Conservation (phyloP, 257 asterid genomes). For the Coffea canephora region DNA sequence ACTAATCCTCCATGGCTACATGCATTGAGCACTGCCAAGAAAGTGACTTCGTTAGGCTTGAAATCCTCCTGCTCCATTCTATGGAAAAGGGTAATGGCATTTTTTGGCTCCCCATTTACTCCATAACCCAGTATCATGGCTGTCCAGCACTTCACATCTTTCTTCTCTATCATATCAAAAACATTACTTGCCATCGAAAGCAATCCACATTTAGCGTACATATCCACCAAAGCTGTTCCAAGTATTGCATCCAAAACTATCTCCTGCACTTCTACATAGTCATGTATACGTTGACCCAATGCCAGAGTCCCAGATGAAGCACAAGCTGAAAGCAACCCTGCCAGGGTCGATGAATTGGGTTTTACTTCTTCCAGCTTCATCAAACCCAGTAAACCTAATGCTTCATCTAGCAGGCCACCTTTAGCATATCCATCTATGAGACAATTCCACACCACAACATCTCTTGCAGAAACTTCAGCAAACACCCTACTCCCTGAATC, state of each 20-base stretch:
- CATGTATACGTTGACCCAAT: slow-evolving; percentile 35
- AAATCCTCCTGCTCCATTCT: slow-evolving; percentile 54
- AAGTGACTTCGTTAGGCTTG: slow-evolving; percentile 61
- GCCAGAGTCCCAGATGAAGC: slow-evolving; percentile 41
- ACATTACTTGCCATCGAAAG: slow-evolving; percentile 44
- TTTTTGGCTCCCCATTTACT: slow-evolving; percentile 42
- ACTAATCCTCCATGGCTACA: slow-evolving; percentile 71
- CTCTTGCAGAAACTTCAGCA: slow-evolving; percentile 46
- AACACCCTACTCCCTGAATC: slow-evolving; percentile 38
- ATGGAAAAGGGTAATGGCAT: slow-evolving; percentile 37
- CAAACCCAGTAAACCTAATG: slow-evolving; percentile 30
- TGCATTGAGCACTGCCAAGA: slow-evolving; percentile 53
- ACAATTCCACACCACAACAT: slow-evolving; percentile 67
- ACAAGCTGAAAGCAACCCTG: slow-evolving; percentile 54
- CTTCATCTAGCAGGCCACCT: slow-evolving; percentile 40
- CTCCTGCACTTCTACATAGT: slow-evolving; percentile 30
- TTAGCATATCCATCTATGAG: slow-evolving; percentile 60
- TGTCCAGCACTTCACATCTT: slow-evolving; percentile 61
- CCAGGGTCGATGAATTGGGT: slow-evolving; percentile 58
- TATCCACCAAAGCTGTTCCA: slow-evolving; percentile 53
- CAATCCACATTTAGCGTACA: slow-evolving; percentile 61
- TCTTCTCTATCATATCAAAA: slow-evolving; percentile 38
- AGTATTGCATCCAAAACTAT: slow-evolving; percentile 46
- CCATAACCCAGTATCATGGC: slow-evolving; percentile 59
- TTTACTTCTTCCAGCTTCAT: slow-evolving; percentile 37